Base-by-base conservation (phyloP, 345 rosid species). In the Hypericum perforatum region DNA sequence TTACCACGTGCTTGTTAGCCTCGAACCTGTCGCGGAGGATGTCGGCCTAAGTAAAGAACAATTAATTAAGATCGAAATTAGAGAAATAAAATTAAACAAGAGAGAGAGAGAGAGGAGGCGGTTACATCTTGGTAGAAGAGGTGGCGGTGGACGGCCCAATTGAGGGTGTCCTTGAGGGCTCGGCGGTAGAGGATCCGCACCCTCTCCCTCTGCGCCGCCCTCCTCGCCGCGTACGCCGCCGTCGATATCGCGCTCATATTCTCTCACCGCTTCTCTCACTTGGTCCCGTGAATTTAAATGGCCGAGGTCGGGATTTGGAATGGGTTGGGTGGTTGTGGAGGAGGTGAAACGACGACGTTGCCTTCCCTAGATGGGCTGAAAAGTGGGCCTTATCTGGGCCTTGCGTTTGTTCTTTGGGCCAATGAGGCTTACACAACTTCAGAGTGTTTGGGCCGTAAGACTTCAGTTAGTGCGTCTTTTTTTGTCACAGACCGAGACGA, bases 111-210 rank as follows among this genome's bases (percentile, higher is more conserved):
- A 40, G 6, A 36, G 53, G 57, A 51, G 9, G 41, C 39, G 60
- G 43, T 37, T 76, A 85, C 98, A 53, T 92, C 97, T 44, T 67
- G 60, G 63, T 88, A 88, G 72, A 92, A 92, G 63, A 88, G 88
- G 64, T 85, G 90, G 70, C 95, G 95, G 74, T 83, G 97, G 42
- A 92, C 98, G 56, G 95, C 94, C 97, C 98, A 88, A 73, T 85
- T 85, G 45, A 92, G 95, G 43, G 85, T 80, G 63, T 92, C 97
- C 68, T 81, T 88, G 39, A 92, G 91, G 41, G 98, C 95, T 43
- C 94, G 94, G 52, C 97, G 80, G 70, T 92, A 88, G 41, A 92
- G 95, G 73, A 92, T 85, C 70, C 87, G 76, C 50, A 83, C 95
- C 66, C 85, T 78, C 79, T 88, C 90, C 75, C 75, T 85, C 74